Conservation (phyloP, 768 basidiomycete species). For the Lanmaoa pseudosensibilis region DNA sequence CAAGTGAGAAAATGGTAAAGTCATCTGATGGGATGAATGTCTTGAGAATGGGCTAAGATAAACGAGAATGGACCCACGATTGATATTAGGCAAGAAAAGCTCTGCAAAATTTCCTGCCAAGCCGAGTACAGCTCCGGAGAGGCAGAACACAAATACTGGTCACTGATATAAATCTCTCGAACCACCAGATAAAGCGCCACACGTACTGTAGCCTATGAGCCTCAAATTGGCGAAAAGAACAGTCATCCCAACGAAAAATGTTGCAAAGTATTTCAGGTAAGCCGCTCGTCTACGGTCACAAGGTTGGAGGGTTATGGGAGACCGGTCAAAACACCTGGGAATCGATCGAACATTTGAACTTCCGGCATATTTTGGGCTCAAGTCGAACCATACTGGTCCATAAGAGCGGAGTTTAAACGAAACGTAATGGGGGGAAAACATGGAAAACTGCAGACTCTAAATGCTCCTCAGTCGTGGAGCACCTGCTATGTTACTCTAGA, state of each 20-base stretch:
- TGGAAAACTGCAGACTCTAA: too few species aligned
- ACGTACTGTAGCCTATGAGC: constrained; percentile 51
- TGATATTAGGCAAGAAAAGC: constrained; percentile 63
- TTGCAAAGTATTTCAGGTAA: neutral
- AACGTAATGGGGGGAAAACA: neutral
- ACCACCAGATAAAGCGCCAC: neutral
- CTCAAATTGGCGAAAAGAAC: constrained; percentile 60
- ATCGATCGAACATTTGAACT: constrained; percentile 11
- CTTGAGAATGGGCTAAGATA: neutral
- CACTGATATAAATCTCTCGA: constrained; percentile 24
- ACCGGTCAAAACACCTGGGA: constrained; percentile 15
- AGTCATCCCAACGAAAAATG: constrained; percentile 44
- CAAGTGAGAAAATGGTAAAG: constrained; percentile 67
- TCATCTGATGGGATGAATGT: constrained; percentile 46
- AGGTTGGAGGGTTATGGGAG: constrained; percentile 6
- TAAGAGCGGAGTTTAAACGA: constrained; percentile 16
- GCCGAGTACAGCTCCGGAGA: constrained; percentile 59
- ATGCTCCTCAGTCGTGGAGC: neutral
- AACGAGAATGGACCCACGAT: constrained; percentile 46
- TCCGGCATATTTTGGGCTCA: constrained; percentile 17
- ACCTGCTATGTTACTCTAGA: constrained; percentile 7
- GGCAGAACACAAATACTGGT: constrained; percentile 39
- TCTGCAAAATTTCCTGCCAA: constrained; percentile 65
- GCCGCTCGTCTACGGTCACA: constrained; percentile 10
- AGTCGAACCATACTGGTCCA: constrained; percentile 2